Evolutionary conservation across 768 basidiomycete genomes (phyloP).

Genomic region (Filobasidium floriforme): DNA sequence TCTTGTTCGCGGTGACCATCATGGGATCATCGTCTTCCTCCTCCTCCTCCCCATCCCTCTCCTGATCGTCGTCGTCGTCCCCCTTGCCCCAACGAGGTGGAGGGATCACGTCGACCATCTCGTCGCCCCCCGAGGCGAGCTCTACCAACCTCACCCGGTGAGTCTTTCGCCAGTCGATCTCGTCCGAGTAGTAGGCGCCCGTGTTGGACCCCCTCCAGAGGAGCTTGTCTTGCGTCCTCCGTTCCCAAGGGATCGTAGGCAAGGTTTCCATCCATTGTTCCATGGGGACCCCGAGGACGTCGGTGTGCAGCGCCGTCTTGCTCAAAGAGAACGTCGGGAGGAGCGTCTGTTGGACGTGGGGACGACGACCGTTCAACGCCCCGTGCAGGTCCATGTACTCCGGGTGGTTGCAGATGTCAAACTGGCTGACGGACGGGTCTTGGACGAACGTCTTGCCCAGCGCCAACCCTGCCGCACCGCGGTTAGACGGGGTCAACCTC

Average conservation of each 20-base stretch:
- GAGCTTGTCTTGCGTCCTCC: slow-evolving; percentile 35
- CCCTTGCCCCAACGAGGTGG: not conserved
- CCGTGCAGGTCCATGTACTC: slow-evolving; percentile 23
- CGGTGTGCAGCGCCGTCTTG: slow-evolving; percentile 25
- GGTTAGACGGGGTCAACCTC: not conserved
- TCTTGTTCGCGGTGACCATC: not conserved
- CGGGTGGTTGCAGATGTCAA: slow-evolving; percentile 27
- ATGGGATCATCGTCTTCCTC: not conserved
- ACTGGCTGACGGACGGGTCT: slow-evolving; percentile 2
- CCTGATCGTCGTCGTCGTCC: not conserved
- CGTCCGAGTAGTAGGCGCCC: slow-evolving; percentile 31
- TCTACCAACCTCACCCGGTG: slow-evolving; percentile 36
- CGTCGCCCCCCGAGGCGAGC: not conserved
- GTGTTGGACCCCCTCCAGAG: slow-evolving; percentile 43
- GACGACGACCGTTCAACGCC: slow-evolving; percentile 8
- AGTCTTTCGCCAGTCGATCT: slow-evolving; percentile 32
- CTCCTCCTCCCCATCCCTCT: not conserved
- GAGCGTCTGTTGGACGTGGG: slow-evolving; percentile 12
- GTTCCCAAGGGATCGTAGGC: slow-evolving; percentile 31
- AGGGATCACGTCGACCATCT: not conserved
- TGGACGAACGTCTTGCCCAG: slow-evolving; percentile 1
- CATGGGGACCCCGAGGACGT: slow-evolving; percentile 26
- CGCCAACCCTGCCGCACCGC: not conserved
- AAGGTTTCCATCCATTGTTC: slow-evolving; percentile 25
- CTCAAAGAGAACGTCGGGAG: slow-evolving; percentile 23